Conservation (phyloP, 1,284 basidiomycete species). For the Rhodotorula sp. region DNA sequence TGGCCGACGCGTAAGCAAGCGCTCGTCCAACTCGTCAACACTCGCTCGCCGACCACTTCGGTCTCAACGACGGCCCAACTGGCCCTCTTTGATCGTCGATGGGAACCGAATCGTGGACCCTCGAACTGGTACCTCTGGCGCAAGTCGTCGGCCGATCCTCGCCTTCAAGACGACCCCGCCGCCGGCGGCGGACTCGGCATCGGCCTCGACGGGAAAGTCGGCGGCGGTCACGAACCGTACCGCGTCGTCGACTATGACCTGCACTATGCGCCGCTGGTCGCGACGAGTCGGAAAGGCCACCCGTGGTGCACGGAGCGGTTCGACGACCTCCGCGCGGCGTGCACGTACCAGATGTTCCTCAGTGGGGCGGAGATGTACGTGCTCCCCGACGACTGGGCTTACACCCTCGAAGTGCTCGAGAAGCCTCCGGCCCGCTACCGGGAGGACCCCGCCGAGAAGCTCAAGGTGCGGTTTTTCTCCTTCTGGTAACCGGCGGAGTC, state of each 20-base stretch:
- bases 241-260: conserved; percentile 45
- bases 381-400: conserved; percentile 46
- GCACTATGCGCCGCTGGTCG: conserved; percentile 45
- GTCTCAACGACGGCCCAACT: conserved; percentile 28
- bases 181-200: conserved; percentile 36
- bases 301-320: conserved; percentile 48
- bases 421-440: conserved; percentile 26
- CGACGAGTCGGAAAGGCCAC: conserved; percentile 43
- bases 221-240: conserved; percentile 42
- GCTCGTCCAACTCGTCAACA: conserved; percentile 41
- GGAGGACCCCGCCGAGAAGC: conserved; percentile 42
- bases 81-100: conserved; percentile 43
- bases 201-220: conserved; percentile 30
- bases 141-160: conserved; percentile 35
- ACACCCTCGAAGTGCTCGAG: conserved; percentile 44
- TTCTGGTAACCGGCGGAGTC: not conserved
- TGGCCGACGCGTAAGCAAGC: conserved; percentile 43
- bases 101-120: conserved; percentile 44
- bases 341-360: conserved; percentile 48
- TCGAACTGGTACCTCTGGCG: conserved; percentile 45
- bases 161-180: conserved; percentile 27
- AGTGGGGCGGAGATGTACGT: conserved; percentile 46
- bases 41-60: conserved; percentile 23
- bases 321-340: conserved; percentile 44
- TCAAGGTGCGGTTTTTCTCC: conserved; percentile 41